Base-by-base conservation (phyloP, 805 yeast genomes). In the Crinitomyces ghanaensis region DNA sequence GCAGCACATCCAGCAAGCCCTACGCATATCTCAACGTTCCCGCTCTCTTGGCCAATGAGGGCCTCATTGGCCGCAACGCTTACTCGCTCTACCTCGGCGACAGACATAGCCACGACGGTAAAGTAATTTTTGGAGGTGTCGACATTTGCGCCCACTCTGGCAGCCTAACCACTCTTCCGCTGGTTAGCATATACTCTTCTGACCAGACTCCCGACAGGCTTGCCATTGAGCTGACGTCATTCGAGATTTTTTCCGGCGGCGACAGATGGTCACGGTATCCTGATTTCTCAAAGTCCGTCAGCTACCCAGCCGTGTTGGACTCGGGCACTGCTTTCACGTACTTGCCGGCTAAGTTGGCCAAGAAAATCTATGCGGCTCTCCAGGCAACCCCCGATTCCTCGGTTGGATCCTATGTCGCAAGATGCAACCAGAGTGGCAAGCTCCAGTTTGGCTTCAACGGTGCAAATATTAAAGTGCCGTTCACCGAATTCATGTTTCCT, bases 91-190 rank as follows among this genome's bases (percentile, higher is more conserved):
- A 60, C 53, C 58, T 78, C 47, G 63, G 72, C 43, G 50, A 53
- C 3, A 38, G 48, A 11, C 36, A 34, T 15, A 47, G 53, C 17
- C 30, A 35, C 2, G 36, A 58, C 3, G 84, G 82, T 4, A 55
- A 60, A 17, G 53, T 78, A 12, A 52, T 77, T 26, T 79, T 78
- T 54, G 86, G 88, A 34, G 88, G 74, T 29, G 67, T 79, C 18
- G 86, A 78, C 50, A 70, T 66, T 36, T 57, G 68, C 28, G 75
- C 75, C 53, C 76, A 70, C 50, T 34, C 54, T 0, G 85, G 84
- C 5, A 38, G 38, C 15, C 31, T 45, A 19, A 42, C 41, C 39
- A 43, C 44, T 11, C 36, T 45, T 1, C 49, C 49, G 3, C 16
- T 37, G 12, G 29, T 28, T 4, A 42, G 40, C 41, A 30, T 36